A percentile compares a stretch with the other conserved stretches of the same genome.
phyloP scores from a whole-genome alignment of 1,139 yeast genomes.

The Neolecta irregularis region DNA sequence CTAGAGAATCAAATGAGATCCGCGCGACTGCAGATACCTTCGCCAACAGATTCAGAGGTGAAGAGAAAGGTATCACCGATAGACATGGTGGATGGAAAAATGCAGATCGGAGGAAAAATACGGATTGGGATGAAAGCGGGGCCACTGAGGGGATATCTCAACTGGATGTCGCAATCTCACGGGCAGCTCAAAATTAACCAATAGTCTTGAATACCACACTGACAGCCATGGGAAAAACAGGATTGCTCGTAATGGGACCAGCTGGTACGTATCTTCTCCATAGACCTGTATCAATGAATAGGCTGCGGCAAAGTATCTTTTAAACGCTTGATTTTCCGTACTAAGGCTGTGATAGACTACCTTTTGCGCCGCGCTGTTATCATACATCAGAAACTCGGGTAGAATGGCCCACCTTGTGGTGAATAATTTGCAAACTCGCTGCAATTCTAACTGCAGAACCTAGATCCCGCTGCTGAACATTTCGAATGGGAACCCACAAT shows the following conservation, averaged over 20 bases:
- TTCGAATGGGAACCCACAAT: slow-evolving; percentile 80
- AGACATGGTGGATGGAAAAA: too few species aligned
- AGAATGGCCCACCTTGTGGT: slow-evolving; percentile 90
- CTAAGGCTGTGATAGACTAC: slow-evolving; percentile 35
- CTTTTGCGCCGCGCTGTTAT: slow-evolving; percentile 72
- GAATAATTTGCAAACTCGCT: too few species aligned
- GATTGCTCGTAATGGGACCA: slow-evolving; percentile 90
- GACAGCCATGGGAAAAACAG: slow-evolving; percentile 69
- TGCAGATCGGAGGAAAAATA: too few species aligned
- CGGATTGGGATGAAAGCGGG: too few species aligned
- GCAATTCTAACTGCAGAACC: too few species aligned
- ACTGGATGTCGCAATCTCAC: too few species aligned
- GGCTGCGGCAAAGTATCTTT: slow-evolving; percentile 72
- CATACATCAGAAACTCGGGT: slow-evolving; percentile 81
- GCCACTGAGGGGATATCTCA: too few species aligned
- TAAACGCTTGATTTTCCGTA: slow-evolving; percentile 9
- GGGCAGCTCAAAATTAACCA: slow-evolving; percentile 22
- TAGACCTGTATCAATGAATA: too few species aligned
- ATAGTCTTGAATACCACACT: neutral
- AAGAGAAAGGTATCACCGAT: slow-evolving; percentile 10
- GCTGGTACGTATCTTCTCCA: too few species aligned
- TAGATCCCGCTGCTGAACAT: slow-evolving; percentile 97
- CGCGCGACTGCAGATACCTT: slow-evolving; percentile 9
- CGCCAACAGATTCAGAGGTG: slow-evolving; percentile 15
- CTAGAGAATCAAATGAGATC: too few species aligned